A percentile compares a stretch with the other conserved stretches of the same genome.
Evolutionary conservation across 2,329 filamentous ascomycete species (phyloP).

Genomic region (Proliferodiscus dingleyae): DNA sequence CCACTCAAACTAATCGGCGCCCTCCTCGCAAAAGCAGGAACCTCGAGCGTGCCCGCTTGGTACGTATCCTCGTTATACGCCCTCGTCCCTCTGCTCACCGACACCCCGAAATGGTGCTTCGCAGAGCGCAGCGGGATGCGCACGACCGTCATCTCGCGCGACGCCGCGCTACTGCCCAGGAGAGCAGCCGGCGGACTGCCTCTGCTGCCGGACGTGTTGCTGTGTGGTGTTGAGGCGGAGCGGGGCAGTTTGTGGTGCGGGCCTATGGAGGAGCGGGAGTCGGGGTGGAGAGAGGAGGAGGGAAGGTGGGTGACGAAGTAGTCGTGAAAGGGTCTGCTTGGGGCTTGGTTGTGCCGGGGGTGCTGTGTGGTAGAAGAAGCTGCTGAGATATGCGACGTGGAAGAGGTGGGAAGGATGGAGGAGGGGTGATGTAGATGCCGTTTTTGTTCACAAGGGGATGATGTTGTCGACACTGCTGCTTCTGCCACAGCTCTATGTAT

Average conservation of each 20-base stretch:
- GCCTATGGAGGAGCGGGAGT: conserved; percentile 59
- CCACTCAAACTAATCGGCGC: conserved; percentile 57
- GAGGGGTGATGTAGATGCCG: neutral
- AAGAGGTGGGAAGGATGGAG: neutral
- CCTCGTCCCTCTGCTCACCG: conserved; percentile 72
- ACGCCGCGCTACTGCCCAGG: conserved; percentile 54
- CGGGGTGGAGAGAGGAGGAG: conserved; percentile 86
- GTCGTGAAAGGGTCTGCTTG: conserved; percentile 64
- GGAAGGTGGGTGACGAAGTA: conserved; percentile 97
- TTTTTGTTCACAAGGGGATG: too few relatives aligned
- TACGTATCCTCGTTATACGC: conserved; percentile 91
- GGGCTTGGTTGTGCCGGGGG: conserved; percentile 3
- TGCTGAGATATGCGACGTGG: too few relatives aligned
- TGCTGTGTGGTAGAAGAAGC: neutral
- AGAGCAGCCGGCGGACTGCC: conserved; percentile 49
- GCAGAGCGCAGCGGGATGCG: conserved; percentile 89
- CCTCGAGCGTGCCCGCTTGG: conserved; percentile 87
- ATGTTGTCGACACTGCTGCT: neutral
- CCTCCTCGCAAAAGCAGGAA: conserved; percentile 87
- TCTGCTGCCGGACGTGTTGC: too few relatives aligned
- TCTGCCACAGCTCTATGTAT: neutral
- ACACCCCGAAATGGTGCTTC: conserved; percentile 91
- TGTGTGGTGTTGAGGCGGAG: conserved; percentile 76
- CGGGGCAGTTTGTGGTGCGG: conserved; percentile 83
- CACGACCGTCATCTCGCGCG: conserved; percentile 83